These are phyloP conservation scores for Penstemon davidsonii DNA, from an alignment of 257 asterid species.

Conservation along the genomic window DNA sequence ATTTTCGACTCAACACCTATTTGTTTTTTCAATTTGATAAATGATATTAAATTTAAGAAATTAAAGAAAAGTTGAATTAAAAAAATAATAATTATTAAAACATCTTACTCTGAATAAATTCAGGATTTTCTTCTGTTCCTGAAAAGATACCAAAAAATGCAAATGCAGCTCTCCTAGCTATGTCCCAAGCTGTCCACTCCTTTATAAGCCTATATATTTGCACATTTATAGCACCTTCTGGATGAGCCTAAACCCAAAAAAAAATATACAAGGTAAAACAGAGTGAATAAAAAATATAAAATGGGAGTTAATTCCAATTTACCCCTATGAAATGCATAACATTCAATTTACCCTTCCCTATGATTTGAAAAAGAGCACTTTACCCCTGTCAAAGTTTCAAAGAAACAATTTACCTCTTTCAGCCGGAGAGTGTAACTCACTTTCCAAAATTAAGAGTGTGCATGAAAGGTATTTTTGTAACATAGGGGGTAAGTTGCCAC, in stretches of 20 bases:
- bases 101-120: slow-evolving; percentile 58
- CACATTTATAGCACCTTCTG: slow-evolving; percentile 89
- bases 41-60: neutral
- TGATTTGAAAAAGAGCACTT: too few relatives aligned
- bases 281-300: neutral
- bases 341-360: too few relatives aligned
- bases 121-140: slow-evolving; percentile 98
- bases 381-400: too few relatives aligned
- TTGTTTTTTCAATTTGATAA: slow-evolving; percentile 24
- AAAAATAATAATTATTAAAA: neutral
- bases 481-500: too few relatives aligned
- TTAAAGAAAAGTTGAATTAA: neutral
- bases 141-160: slow-evolving; percentile 90
- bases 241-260: slow-evolving; percentile 64
- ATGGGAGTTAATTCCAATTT: too few relatives aligned
- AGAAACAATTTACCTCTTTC: too few relatives aligned
- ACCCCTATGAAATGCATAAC: too few relatives aligned
- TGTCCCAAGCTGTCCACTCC: slow-evolving; percentile 99
- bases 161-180: slow-evolving; percentile 89
- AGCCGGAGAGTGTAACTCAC: too few relatives aligned
- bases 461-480: too few relatives aligned
- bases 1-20: slow-evolving; percentile 83
- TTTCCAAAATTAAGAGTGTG: too few relatives aligned
- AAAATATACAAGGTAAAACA: neutral
- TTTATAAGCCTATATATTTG: slow-evolving; percentile 93